phyloP scores from a whole-genome alignment of 441 rosid species.

The Isatis lusitanica region DNA sequence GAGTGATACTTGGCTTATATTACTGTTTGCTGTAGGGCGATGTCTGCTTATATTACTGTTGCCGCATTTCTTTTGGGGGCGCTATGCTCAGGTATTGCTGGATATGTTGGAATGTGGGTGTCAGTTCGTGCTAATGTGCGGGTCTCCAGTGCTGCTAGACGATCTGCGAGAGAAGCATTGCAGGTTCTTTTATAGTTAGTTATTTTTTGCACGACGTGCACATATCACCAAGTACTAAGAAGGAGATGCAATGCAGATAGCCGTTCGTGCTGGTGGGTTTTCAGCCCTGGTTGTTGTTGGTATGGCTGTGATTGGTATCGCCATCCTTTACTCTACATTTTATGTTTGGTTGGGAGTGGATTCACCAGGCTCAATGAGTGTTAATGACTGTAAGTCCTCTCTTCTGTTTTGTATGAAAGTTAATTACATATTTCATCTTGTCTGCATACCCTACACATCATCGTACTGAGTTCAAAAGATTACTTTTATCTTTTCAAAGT shows the following conservation, averaged over 20 bases:
- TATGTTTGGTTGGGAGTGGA: slow-evolving; percentile 91
- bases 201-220: background rate
- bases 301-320: slow-evolving; percentile 96
- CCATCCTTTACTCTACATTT: slow-evolving; percentile 89
- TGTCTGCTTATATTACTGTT: slow-evolving; percentile 88
- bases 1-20: slow-evolving; percentile 24
- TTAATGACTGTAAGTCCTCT: slow-evolving; percentile 77
- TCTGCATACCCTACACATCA: slow-evolving; percentile 6
- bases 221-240: slow-evolving; percentile 17
- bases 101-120: slow-evolving; percentile 99
- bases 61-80: slow-evolving; percentile 97
- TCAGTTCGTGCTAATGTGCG: slow-evolving; percentile 99
- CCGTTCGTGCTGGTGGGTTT: slow-evolving; percentile 98
- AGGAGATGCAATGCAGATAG: slow-evolving; percentile 55
- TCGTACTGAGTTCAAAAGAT: background rate
- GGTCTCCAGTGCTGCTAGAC: slow-evolving; percentile 97
- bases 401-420: slow-evolving; percentile 22
- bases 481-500: background rate
- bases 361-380: slow-evolving; percentile 82
- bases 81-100: slow-evolving; percentile 91
- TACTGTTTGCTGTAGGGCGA: slow-evolving; percentile 57
- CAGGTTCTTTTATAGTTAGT: slow-evolving; percentile 52
- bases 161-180: slow-evolving; percentile 97
- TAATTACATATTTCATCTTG: background rate
- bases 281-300: slow-evolving; percentile 98